A percentile compares a stretch with the other conserved stretches of the same genome.
Conservation (phyloP, 202 grass and related monocot species). For the Brachypodium distachyon region DNA sequence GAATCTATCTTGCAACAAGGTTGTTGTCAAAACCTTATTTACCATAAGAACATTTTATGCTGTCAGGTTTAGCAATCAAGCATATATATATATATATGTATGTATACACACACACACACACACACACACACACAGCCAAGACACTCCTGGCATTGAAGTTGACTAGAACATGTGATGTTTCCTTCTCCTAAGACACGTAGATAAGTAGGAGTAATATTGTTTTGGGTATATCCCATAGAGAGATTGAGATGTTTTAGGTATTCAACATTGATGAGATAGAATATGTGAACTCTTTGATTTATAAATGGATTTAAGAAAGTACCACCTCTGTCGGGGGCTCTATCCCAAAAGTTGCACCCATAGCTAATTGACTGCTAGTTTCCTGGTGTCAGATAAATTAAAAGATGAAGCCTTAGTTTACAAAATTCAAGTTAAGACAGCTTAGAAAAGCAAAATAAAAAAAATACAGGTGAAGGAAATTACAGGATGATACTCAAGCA, state of each 20-base stretch:
- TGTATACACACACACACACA: too few relatives aligned
- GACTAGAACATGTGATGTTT: not conserved
- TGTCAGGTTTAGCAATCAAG: not conserved
- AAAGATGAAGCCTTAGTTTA: not conserved
- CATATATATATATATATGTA: not conserved
- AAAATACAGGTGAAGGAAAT: not conserved
- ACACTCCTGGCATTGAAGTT: not conserved
- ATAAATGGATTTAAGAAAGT: not conserved
- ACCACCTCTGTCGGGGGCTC: conserved; percentile 65
- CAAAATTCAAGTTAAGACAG: not conserved
- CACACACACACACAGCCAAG: too few relatives aligned
- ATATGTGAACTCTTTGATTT: not conserved
- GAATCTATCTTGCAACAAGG: not conserved
- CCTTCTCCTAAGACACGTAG: not conserved
- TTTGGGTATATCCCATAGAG: not conserved
- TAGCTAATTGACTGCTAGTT: conserved; percentile 86
- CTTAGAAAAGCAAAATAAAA: not conserved
- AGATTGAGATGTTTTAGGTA: not conserved
- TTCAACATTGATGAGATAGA: conserved; percentile 12
- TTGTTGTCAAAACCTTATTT: not conserved
- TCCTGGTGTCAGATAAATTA: conserved; percentile 46
- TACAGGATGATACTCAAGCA: conserved; percentile 98
- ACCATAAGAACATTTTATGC: not conserved
- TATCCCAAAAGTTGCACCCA: conserved; percentile 94
- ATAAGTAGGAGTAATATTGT: not conserved